Conservation (phyloP, 2,329 filamentous ascomycete genomes). For the Arthroderma sp. region DNA sequence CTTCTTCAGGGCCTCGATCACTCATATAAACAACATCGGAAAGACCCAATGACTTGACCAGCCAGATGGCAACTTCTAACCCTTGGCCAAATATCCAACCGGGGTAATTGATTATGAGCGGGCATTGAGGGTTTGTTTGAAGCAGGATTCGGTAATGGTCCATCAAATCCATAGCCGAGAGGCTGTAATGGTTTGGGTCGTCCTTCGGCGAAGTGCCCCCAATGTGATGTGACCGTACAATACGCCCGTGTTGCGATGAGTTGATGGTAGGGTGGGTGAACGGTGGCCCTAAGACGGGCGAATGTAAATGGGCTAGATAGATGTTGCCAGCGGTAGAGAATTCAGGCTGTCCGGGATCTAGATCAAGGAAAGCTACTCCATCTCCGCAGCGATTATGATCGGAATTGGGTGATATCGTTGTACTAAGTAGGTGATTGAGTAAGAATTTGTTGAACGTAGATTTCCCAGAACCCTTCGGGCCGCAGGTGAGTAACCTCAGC, state of each 20-base stretch:
- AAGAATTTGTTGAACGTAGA: constrained; percentile 46
- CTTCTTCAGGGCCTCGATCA: constrained; percentile 33
- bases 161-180: constrained; percentile 40
- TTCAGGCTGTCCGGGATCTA: constrained; percentile 48
- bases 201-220: constrained; percentile 42
- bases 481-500: constrained; percentile 37
- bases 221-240: constrained; percentile 41
- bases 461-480: constrained; percentile 45
- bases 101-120: constrained; percentile 45
- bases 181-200: constrained; percentile 43
- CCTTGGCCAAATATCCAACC: constrained; percentile 44
- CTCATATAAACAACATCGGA: constrained; percentile 43
- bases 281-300: constrained; percentile 42
- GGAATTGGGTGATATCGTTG: constrained; percentile 21
- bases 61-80: constrained; percentile 34
- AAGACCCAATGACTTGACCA: constrained; percentile 34
- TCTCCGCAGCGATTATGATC: constrained; percentile 19
- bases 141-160: constrained; percentile 33
- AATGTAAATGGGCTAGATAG: constrained; percentile 40
- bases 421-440: constrained; percentile 40
- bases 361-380: constrained; percentile 42
- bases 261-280: constrained; percentile 39
- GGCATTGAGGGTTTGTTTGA: constrained; percentile 28
- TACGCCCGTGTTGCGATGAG: constrained; percentile 20
- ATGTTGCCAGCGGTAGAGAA: constrained; percentile 47